These are phyloP conservation scores for Gyrodon lividus DNA, from an alignment of 768 basidiomycete species.

Conservation along the genomic window DNA sequence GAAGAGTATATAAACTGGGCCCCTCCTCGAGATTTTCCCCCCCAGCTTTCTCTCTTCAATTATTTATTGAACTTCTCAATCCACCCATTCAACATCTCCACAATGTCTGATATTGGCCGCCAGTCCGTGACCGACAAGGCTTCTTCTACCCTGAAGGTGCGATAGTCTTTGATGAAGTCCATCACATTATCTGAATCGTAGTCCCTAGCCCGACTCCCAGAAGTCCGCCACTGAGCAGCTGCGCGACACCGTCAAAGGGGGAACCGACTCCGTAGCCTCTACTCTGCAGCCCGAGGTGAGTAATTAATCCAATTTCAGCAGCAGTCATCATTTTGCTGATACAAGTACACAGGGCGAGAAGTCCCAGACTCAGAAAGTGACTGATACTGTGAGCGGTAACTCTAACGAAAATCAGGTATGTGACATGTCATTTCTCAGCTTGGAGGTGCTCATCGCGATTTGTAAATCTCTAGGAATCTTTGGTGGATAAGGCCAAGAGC, in stretches of 20 bases:
- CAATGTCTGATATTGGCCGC: slow-evolving; percentile 58
- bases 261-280: slow-evolving; percentile 46
- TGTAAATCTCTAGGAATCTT: slow-evolving; percentile 13
- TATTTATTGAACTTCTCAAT: background rate
- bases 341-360: slow-evolving; percentile 43
- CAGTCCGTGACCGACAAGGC: slow-evolving; percentile 62
- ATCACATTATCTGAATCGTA: background rate
- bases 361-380: slow-evolving; percentile 46
- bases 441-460: too few species aligned
- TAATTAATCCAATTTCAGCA: too few species aligned
- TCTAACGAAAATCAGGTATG: slow-evolving; percentile 45
- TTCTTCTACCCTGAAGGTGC: slow-evolving; percentile 48
- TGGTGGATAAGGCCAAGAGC: slow-evolving; percentile 15
- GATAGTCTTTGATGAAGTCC: background rate
- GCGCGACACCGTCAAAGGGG: slow-evolving; percentile 49
- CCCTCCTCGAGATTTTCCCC: background rate
- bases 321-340: too few species aligned
- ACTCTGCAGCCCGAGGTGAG: slow-evolving; percentile 48
- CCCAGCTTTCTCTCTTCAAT: background rate
- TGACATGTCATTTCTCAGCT: background rate
- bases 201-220: slow-evolving; percentile 53
- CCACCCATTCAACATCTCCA: slow-evolving; percentile 7
- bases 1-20: slow-evolving; percentile 6
- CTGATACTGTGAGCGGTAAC: slow-evolving; percentile 49
- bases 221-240: slow-evolving; percentile 53